Evolutionary conservation across 2,329 filamentous ascomycete genomes (phyloP).

Genomic region (Phaeosphaeria sp.): DNA sequence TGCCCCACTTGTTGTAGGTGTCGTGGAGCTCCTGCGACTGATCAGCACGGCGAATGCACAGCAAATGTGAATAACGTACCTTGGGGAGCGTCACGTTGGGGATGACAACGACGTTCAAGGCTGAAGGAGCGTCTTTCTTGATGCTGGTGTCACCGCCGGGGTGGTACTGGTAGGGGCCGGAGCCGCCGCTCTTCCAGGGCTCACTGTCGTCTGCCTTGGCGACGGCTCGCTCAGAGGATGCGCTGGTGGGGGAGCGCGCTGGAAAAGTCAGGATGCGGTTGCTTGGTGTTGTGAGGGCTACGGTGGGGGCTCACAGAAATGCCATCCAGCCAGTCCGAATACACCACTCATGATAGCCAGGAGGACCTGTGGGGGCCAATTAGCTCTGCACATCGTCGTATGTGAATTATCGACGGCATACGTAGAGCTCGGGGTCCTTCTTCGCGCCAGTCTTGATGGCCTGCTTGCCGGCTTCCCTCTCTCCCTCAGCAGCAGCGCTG

Average conservation of each 20-base stretch:
- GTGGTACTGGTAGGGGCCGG: conserved; percentile 70
- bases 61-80: conserved; percentile 39
- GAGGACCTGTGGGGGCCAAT: conserved; percentile 70
- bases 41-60: conserved; percentile 2
- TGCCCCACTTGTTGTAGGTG: conserved; percentile 99
- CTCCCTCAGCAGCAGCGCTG: conserved; percentile 51
- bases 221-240: conserved; percentile 81
- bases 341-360: conserved; percentile 89
- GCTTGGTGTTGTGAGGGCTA: neutral
- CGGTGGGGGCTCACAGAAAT: conserved; percentile 69
- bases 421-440: conserved; percentile 77
- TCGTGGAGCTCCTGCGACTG: conserved; percentile 80
- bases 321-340: conserved; percentile 87
- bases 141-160: conserved; percentile 82
- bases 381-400: conserved; percentile 21
- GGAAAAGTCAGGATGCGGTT: conserved; percentile 27
- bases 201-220: conserved; percentile 77
- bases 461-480: conserved; percentile 55
- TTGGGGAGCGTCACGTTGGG: conserved; percentile 92
- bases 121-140: conserved; percentile 90
- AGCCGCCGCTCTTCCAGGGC: conserved; percentile 79
- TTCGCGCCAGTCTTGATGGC: conserved; percentile 69
- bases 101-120: conserved; percentile 92
- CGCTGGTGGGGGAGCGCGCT: conserved; percentile 84
- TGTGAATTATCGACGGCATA: conserved; percentile 52